Base-by-base conservation (phyloP, 805 yeast genomes). In the Clavispora vitiphila region DNA sequence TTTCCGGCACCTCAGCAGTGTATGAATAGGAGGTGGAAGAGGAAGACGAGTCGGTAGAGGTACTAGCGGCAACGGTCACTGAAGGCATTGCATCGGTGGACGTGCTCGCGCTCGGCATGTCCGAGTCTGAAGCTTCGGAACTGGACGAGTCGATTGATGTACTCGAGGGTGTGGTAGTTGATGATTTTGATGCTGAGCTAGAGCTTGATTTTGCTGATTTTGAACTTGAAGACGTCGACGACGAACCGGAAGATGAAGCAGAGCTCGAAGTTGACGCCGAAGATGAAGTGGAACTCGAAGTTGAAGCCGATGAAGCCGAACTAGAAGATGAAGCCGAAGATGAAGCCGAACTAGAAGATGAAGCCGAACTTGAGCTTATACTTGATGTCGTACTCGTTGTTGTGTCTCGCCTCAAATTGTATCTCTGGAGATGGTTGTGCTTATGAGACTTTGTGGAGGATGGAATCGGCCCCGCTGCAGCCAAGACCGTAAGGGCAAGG, bases 21-120 rank as follows among this genome's bases (percentile, higher is more conserved):
- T 30, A 48, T 7, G 51, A 35, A 39, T 45, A 47, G 11, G 50
- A 39, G 5, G 43, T 19, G 8, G 46, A 31, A 11, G 42, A n/a
- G 4, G 30, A 4, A 5, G 43, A 14, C 2, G 46, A 38, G 31
- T n/a, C 8, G 15, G 34, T 14, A 10, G 32, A 18, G 4, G 32
- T 11, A 8, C 5, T 15, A 7, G 32, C 16, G n/a, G 20, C 9
- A 1, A 29, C 19, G 7, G 20, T 16, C n/a, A n/a, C n/a, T n/a
- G n/a, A n/a, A n/a, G n/a, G n/a, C n/a, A n/a, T n/a, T n/a, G n/a
- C n/a, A n/a, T n/a, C n/a, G n/a, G n/a, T n/a, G n/a, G 19, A 9
- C 15, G 18, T 27, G 20, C 20, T 29, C 2, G 32, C 32, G 20
- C 32, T 29, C 4, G 32, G 32, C 32, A 29, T 29, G 11, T 27